Evolutionary conservation across 768 basidiomycete species (phyloP).

Genomic region (Agrocybe praecox): DNA sequence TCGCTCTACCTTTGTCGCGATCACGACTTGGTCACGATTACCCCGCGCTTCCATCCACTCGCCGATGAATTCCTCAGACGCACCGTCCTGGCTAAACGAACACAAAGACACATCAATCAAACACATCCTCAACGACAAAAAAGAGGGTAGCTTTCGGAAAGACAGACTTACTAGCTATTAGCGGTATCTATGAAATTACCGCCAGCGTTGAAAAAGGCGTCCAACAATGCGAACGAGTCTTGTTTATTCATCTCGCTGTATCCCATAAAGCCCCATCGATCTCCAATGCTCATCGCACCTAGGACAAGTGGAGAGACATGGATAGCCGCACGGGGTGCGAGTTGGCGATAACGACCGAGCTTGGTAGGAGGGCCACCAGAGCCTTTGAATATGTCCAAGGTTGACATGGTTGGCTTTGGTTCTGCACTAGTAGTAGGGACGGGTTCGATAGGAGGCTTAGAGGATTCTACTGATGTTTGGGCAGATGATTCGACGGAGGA

Average conservation of each 20-base stretch:
- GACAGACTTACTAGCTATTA: constrained; percentile 42
- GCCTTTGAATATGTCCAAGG: not conserved
- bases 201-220: constrained; percentile 41
- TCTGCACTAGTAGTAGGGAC: too few species aligned
- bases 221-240: constrained; percentile 44
- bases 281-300: constrained; percentile 44
- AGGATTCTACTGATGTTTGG: too few species aligned
- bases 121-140: not conserved
- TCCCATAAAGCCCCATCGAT: constrained; percentile 34
- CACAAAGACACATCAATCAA: not conserved
- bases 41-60: constrained; percentile 51
- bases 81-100: constrained; percentile 48
- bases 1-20: constrained; percentile 42
- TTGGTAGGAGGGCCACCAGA: not conserved
- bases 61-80: constrained; percentile 54
- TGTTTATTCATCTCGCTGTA: constrained; percentile 32
- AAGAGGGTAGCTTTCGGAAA: too few species aligned
- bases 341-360: constrained; percentile 27
- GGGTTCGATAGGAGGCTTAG: too few species aligned
- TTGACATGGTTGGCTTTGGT: not conserved
- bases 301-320: constrained; percentile 44
- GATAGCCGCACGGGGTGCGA: constrained; percentile 37
- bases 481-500: not conserved
- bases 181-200: constrained; percentile 55
- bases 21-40: constrained; percentile 49